A percentile compares a stretch with the other conserved stretches of the same genome.
Evolutionary conservation across 1,284 basidiomycete species (phyloP).

Genomic region (Papiliotrema flavescens): DNA sequence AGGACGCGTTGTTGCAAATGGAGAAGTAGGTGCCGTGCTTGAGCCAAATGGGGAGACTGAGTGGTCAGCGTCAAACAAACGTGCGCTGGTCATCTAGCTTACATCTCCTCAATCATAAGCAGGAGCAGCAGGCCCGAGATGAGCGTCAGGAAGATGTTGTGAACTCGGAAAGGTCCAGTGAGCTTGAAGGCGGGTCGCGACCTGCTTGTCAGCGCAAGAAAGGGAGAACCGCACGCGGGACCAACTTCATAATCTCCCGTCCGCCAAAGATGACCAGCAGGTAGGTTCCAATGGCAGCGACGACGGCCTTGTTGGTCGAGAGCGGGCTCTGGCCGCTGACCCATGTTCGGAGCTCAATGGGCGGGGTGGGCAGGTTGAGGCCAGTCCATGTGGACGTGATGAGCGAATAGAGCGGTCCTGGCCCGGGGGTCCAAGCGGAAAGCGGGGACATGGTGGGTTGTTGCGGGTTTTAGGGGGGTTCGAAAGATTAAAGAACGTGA

Average conservation of each 20-base stretch:
- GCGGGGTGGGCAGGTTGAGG: conserved; percentile 31
- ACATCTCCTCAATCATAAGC: conserved; percentile 86
- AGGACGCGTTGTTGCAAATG: conserved; percentile 73
- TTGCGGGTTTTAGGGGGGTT: background rate
- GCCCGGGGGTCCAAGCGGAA: conserved; percentile 26
- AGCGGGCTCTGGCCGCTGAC: conserved; percentile 60
- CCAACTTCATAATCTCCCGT: conserved; percentile 73
- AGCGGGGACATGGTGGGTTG: conserved; percentile 17
- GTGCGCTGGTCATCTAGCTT: conserved; percentile 9
- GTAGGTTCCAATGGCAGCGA: conserved; percentile 69
- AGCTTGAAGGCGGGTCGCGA: conserved; percentile 70
- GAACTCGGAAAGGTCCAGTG: conserved; percentile 81
- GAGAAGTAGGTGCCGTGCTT: conserved; percentile 68
- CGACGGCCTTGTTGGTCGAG: conserved; percentile 71
- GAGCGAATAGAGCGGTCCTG: conserved; percentile 38
- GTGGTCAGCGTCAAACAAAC: background rate
- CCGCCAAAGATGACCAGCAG: conserved; percentile 85
- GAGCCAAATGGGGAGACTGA: conserved; percentile 63
- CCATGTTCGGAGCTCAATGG: conserved; percentile 38
- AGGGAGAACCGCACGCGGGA: conserved; percentile 14
- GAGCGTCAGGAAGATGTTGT: conserved; percentile 81
- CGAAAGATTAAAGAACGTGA: background rate
- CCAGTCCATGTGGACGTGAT: conserved; percentile 32
- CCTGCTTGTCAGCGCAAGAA: conserved; percentile 14
- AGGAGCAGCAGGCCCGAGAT: conserved; percentile 77